Evolutionary conservation across 2,329 filamentous ascomycete genomes (phyloP).

Genomic region (Curvularia hawaiiensis): DNA sequence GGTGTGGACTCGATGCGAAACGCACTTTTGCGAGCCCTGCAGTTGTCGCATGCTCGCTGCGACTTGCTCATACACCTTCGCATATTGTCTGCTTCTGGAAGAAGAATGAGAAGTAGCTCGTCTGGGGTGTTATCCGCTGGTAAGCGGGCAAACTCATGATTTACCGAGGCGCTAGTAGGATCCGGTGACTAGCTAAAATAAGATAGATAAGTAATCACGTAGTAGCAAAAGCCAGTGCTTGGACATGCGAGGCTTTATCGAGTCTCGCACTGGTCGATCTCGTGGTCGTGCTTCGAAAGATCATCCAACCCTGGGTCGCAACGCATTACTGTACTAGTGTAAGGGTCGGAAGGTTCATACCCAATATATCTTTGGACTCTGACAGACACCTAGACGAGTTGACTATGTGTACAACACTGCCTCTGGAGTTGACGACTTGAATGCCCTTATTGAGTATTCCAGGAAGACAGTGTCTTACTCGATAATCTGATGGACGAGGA

Average conservation of each 20-base stretch:
- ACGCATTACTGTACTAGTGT: too few species aligned
- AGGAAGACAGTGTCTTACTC: background rate
- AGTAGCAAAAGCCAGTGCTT: too few species aligned
- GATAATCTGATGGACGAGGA: background rate
- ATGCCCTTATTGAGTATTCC: background rate
- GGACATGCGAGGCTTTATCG: too few species aligned
- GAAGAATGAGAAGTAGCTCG: background rate
- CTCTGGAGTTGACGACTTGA: background rate
- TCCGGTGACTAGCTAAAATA: too few species aligned
- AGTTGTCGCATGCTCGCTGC: constrained; percentile 3
- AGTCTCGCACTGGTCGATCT: too few species aligned
- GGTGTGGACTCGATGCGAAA: constrained; percentile 2
- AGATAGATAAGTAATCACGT: too few species aligned
- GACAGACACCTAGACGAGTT: background rate
- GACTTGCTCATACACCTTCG: constrained; percentile 6
- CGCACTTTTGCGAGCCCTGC: constrained; percentile 3
- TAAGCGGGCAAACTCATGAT: background rate
- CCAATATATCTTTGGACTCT: background rate
- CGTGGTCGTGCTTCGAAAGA: too few species aligned
- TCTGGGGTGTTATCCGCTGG: background rate
- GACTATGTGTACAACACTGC: background rate
- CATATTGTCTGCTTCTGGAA: background rate
- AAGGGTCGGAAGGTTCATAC: too few species aligned
- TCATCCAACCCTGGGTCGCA: too few species aligned
- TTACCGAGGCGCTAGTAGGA: too few species aligned